A percentile compares a stretch with the other conserved stretches of the same genome.
Evolutionary conservation across 257 asterid genomes (phyloP).

Genomic region (Scutellaria galericulata): DNA sequence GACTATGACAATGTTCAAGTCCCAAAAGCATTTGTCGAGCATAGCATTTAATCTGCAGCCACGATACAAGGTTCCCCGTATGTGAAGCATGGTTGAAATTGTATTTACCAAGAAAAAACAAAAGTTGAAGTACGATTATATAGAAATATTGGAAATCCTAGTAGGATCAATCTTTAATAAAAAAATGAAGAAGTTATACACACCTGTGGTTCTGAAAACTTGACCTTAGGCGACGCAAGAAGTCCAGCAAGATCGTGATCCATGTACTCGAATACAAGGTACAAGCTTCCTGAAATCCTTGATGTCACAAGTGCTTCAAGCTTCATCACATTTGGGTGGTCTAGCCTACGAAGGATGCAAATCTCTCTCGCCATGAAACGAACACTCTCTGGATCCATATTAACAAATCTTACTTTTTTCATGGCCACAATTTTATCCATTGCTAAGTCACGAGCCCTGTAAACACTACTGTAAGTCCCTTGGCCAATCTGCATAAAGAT

Average conservation of each 20-base stretch:
- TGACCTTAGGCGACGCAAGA: constrained; percentile 55
- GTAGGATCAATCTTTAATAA: no score
- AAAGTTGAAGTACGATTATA: no score
- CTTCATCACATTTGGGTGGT: constrained; percentile 92
- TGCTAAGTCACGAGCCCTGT: constrained; percentile 71
- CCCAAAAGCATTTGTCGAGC: constrained; percentile 72
- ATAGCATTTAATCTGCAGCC: constrained; percentile 74
- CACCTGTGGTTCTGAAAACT: constrained; percentile 87
- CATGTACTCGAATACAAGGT: constrained; percentile 94
- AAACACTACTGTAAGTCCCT: constrained; percentile 89
- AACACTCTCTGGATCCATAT: constrained; percentile 88
- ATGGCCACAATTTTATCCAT: constrained; percentile 71
- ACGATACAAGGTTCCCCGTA: neutral
- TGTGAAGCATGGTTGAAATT: no score
- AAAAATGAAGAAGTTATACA: neutral
- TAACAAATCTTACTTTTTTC: constrained; percentile 82
- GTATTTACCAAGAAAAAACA: no score
- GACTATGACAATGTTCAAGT: constrained; percentile 79
- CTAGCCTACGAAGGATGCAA: constrained; percentile 64
- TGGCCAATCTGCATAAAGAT: constrained; percentile 75
- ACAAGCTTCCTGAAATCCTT: constrained; percentile 69
- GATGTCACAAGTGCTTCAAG: constrained; percentile 85
- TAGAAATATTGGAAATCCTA: no score
- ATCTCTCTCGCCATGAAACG: constrained; percentile 96
- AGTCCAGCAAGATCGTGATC: constrained; percentile 95